A percentile compares a stretch with the other conserved stretches of the same genome.
Evolutionary conservation across 441 rosid species (phyloP).

Genomic region (Corymbia citriodora): DNA sequence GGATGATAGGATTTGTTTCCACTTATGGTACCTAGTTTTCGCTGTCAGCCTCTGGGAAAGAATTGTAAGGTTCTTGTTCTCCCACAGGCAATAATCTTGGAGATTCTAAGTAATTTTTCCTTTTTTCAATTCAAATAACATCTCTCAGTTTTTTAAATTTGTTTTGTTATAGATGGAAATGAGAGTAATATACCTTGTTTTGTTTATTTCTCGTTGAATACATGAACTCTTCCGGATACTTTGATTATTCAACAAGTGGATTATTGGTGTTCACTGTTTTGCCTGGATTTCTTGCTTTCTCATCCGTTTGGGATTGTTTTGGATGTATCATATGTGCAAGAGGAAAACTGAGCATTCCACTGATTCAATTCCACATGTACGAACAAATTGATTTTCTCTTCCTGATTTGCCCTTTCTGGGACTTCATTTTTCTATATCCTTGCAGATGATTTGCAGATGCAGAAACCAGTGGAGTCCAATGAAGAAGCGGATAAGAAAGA

Average conservation of each 20-base stretch:
- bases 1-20: neutral
- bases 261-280: neutral
- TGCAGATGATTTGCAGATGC: constrained; percentile 28
- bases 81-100: neutral
- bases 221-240: neutral
- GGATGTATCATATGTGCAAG: neutral
- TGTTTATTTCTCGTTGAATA: neutral
- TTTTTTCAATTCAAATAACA: neutral
- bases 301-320: neutral
- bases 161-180: neutral
- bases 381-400: neutral
- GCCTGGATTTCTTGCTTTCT: neutral
- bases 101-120: neutral
- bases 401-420: neutral
- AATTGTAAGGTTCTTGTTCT: neutral
- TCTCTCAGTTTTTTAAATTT: neutral
- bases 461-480: constrained; percentile 24
- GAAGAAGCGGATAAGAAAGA: constrained; percentile 46
- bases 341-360: neutral
- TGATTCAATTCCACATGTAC: neutral
- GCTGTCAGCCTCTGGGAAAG: neutral
- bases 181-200: neutral
- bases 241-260: neutral
- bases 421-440: neutral
- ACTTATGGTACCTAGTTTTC: neutral